phyloP scores from a whole-genome alignment of 768 basidiomycete species.

The Podaxis sp. region DNA sequence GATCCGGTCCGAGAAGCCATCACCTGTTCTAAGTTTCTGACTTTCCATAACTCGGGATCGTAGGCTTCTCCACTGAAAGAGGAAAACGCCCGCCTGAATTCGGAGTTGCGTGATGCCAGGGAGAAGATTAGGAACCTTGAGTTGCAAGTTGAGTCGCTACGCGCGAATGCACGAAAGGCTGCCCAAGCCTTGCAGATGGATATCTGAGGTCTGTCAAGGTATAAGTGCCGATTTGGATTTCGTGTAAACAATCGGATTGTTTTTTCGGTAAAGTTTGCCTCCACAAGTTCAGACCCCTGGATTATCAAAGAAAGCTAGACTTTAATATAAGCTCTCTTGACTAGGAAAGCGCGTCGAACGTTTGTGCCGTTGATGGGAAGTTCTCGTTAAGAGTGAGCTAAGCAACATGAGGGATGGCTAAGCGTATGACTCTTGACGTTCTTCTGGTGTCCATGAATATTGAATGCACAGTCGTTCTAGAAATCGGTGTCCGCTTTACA shows the following conservation, averaged over 20 bases:
- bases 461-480: no score
- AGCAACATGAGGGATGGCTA: background rate
- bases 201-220: background rate
- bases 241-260: background rate
- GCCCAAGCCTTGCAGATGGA: conserved; percentile 53
- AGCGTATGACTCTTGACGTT: background rate
- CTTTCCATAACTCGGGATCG: background rate
- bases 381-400: background rate
- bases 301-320: background rate
- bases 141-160: conserved; percentile 73
- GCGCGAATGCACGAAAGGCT: conserved; percentile 74
- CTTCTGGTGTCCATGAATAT: background rate
- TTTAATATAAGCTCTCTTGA: background rate
- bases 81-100: conserved; percentile 62
- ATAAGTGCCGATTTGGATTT: background rate
- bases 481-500: no score
- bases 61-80: conserved; percentile 29
- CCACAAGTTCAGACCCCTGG: background rate
- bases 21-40: background rate
- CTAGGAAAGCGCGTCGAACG: no score
- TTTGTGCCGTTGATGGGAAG: no score
- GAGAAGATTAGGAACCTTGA: conserved; percentile 83
- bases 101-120: conserved; percentile 75
- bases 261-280: background rate
- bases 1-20: no score